phyloP scores from a whole-genome alignment of 1,284 basidiomycete genomes.

The Pseudozyma hubeiensis region DNA sequence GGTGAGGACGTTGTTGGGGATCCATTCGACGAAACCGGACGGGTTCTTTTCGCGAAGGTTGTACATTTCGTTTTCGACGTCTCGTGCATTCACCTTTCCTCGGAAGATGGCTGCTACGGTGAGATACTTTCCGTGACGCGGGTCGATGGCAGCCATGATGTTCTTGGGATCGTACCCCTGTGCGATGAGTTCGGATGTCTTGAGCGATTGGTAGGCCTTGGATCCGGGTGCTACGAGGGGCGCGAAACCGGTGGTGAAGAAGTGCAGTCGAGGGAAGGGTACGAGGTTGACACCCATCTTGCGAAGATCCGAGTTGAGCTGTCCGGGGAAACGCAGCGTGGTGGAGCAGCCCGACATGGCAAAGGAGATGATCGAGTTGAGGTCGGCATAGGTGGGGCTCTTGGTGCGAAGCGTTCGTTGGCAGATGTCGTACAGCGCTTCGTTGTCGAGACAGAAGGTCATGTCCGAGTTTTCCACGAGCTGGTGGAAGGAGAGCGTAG shows the following conservation, averaged over 20 bases:
- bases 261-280: constrained; percentile 69
- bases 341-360: constrained; percentile 99
- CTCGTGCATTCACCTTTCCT: constrained; percentile 69
- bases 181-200: constrained; percentile 62
- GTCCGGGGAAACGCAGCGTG: constrained; percentile 93
- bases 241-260: constrained; percentile 68
- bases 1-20: constrained; percentile 68
- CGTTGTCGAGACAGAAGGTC: constrained; percentile 91
- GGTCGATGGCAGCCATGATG: constrained; percentile 81
- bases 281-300: constrained; percentile 90
- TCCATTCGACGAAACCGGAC: constrained; percentile 67
- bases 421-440: constrained; percentile 90
- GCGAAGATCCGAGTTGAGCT: constrained; percentile 91
- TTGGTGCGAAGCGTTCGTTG: constrained; percentile 80
- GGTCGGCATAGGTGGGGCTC: constrained; percentile 63
- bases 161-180: constrained; percentile 66
- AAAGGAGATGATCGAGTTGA: constrained; percentile 82
- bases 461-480: constrained; percentile 88
- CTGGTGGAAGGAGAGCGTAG: constrained; percentile 88
- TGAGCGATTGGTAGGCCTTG: constrained; percentile 73
- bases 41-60: constrained; percentile 65
- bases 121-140: constrained; percentile 82
- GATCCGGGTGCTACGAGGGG: constrained; percentile 65
- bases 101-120: constrained; percentile 94
- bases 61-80: constrained; percentile 68